Evolutionary conservation across 345 rosid genomes (phyloP).

Genomic region (Dipteronia sinensis): DNA sequence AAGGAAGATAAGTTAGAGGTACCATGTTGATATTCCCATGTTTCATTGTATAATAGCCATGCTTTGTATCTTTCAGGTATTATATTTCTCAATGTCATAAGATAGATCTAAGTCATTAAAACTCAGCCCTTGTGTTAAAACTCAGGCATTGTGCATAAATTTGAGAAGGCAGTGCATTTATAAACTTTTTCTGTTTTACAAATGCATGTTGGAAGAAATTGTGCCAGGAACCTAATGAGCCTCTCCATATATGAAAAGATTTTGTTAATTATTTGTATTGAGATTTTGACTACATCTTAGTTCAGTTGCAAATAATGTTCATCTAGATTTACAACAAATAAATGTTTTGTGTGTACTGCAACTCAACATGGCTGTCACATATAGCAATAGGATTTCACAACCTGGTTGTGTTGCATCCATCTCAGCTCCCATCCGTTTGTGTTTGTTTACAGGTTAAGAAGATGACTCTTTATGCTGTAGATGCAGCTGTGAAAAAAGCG

Average conservation of each 20-base stretch:
- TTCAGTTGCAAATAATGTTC: neutral
- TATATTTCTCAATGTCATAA: neutral
- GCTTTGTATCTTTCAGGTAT: neutral
- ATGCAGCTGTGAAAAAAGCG: neutral
- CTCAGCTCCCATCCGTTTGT: neutral
- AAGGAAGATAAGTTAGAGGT: constrained; percentile 44
- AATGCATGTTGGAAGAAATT: neutral
- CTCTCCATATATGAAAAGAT: neutral
- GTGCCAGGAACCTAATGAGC: neutral
- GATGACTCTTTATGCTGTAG: constrained; percentile 4
- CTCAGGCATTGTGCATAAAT: neutral
- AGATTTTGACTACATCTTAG: neutral
- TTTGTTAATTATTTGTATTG: neutral
- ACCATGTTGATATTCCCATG: neutral
- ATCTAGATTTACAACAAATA: neutral
- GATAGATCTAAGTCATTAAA: neutral
- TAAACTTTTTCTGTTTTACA: neutral
- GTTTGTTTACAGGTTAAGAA: neutral
- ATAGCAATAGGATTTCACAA: neutral
- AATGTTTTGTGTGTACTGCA: neutral
- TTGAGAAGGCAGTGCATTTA: neutral
- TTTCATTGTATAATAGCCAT: neutral
- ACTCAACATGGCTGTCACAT: neutral
- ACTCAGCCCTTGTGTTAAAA: neutral
- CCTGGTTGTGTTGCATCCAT: neutral